Conservation (phyloP, 202 grass and related monocot species). For the Dendrocalamus latiflorus region DNA sequence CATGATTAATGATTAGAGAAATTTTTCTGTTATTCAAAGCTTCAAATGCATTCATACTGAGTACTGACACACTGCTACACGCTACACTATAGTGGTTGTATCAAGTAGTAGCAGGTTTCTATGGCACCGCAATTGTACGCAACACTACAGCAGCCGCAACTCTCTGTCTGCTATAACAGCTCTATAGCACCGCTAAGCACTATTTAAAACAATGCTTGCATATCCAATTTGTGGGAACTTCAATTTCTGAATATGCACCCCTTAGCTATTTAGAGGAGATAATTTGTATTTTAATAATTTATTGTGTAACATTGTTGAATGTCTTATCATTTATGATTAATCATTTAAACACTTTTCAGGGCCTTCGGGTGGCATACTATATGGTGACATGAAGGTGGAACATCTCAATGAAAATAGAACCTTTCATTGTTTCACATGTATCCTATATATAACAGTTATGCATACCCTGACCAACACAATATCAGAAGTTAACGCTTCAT, state of each 20-base stretch:
- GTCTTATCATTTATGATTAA: background rate
- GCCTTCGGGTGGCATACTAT: background rate
- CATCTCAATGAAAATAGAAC: background rate
- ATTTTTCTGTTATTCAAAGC: no score
- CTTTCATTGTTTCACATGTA: background rate
- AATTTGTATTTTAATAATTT: no score
- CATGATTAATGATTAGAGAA: no score
- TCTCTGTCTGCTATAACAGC: background rate
- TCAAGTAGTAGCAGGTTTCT: background rate
- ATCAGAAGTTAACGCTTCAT: background rate
- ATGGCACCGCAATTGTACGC: background rate
- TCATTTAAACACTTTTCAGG: background rate
- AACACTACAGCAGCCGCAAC: background rate
- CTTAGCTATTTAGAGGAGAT: background rate
- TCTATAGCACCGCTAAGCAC: background rate
- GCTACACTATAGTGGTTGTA: background rate
- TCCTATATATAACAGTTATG: background rate
- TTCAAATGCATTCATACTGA: background rate
- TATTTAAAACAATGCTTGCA: background rate
- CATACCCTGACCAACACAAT: background rate
- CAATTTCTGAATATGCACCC: background rate
- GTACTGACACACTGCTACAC: background rate
- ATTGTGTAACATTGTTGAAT: no score
- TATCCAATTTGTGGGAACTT: background rate
- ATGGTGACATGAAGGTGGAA: background rate